phyloP scores from a whole-genome alignment of 164 flowering plant species.

The Platanus orientalis region DNA sequence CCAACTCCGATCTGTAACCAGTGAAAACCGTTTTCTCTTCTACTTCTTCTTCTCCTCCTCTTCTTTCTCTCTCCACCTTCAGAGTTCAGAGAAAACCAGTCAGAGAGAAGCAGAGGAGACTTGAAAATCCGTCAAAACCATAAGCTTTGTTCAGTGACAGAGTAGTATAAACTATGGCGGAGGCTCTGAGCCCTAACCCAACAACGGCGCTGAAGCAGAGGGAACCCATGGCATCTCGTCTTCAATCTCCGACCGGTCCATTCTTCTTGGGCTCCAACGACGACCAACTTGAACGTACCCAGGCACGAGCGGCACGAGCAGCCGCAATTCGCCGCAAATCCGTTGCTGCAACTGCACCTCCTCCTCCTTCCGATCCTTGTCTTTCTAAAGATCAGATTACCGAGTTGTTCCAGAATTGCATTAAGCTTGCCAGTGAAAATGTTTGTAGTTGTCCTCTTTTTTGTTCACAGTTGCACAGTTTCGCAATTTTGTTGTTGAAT shows the following conservation, averaged over 20 bases:
- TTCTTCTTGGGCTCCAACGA: conserved; percentile 78
- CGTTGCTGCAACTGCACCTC: conserved; percentile 19
- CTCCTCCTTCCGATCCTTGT: conserved; percentile 28
- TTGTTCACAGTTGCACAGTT: neutral
- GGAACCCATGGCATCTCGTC: conserved; percentile 32
- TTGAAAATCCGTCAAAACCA: too few species aligned
- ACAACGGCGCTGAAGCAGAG: conserved; percentile 34
- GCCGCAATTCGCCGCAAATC: conserved; percentile 72
- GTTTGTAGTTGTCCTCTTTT: conserved; percentile 29
- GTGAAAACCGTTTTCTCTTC: too few species aligned
- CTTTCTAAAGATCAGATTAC: conserved; percentile 65
- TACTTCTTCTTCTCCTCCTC: too few species aligned
- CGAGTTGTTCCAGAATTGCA: conserved; percentile 83
- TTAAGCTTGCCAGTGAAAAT: conserved; percentile 95
- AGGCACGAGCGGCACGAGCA: conserved; percentile 90
- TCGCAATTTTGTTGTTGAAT: neutral
- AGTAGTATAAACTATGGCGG: conserved; percentile 43
- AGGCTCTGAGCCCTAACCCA: conserved; percentile 55
- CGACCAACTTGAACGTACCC: conserved; percentile 85
- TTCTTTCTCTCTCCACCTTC: too few species aligned
- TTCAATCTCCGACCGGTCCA: conserved; percentile 68
- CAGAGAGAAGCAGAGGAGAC: too few species aligned
- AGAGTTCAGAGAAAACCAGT: too few species aligned
- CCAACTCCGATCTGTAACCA: too few species aligned
- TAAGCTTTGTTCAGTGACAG: conserved; percentile 4